Evolutionary conservation across 805 yeast genomes (phyloP).

Genomic region (Starmerella ratchasimensis): DNA sequence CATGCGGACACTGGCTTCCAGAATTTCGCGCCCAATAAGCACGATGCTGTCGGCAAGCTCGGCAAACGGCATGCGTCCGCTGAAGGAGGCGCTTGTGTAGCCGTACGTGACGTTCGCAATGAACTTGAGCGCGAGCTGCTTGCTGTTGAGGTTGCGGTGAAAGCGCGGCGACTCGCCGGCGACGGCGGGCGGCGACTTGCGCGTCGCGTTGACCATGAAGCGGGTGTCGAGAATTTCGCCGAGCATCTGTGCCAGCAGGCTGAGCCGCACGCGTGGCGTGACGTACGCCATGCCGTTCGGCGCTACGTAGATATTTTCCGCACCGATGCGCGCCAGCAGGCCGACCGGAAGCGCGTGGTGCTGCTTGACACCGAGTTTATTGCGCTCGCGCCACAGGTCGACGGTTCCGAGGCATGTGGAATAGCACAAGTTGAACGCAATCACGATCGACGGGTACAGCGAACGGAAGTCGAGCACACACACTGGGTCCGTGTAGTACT

Average conservation of each 20-base stretch:
- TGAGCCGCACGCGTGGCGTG: conserved; percentile 48
- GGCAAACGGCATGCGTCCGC: conserved; percentile 95
- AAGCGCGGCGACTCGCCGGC: conserved; percentile 22
- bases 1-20: conserved; percentile 51
- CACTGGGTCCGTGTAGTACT: conserved; percentile 75
- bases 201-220: conserved; percentile 59
- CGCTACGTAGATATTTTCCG: conserved; percentile 47
- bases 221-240: conserved; percentile 70
- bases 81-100: conserved; percentile 83
- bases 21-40: conserved; percentile 73
- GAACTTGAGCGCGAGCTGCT: conserved; percentile 76
- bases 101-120: conserved; percentile 96
- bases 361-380: conserved; percentile 23
- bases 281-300: conserved; percentile 83
- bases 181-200: conserved; percentile 12
- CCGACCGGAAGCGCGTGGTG: conserved; percentile 35
- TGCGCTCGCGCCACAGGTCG: conserved; percentile 23
- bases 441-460: conserved; percentile 79
- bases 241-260: conserved; percentile 70
- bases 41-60: conserved; percentile 94
- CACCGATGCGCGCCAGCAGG: conserved; percentile 26
- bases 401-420: conserved; percentile 32
- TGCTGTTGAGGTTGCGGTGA: conserved; percentile 47
- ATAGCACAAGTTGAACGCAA: conserved; percentile 70
- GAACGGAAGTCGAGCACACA: conserved; percentile 89